Evolutionary conservation across 805 yeast species (phyloP).

Genomic region (Sporopachydermia lactativora): DNA sequence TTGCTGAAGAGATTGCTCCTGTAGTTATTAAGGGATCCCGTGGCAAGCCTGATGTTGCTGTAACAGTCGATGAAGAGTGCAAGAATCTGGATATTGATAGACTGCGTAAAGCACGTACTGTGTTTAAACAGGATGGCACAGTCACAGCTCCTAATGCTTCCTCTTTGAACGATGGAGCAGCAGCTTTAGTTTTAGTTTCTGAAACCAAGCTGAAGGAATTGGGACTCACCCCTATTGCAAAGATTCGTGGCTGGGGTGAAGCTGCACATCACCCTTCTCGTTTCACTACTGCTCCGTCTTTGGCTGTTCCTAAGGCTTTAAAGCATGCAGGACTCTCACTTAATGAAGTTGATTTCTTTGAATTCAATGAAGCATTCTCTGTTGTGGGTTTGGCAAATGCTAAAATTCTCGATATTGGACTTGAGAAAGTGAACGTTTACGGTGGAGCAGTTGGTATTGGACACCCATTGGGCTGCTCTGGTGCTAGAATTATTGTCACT

Average conservation of each 20-base stretch:
- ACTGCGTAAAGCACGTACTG: constrained; percentile 79
- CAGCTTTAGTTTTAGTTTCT: constrained; percentile 82
- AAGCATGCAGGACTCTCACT: constrained; percentile 61
- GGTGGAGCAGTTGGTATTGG: constrained; percentile 91
- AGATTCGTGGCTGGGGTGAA: constrained; percentile 92
- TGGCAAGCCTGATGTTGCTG: constrained; percentile 65
- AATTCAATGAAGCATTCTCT: constrained; percentile 95
- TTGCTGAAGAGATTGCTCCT: constrained; percentile 71
- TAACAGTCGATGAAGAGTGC: constrained; percentile 75
- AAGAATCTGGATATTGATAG: constrained; percentile 63
- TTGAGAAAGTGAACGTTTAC: constrained; percentile 57
- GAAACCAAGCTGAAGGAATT: constrained; percentile 76
- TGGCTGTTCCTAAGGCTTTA: constrained; percentile 92
- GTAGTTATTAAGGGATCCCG: constrained; percentile 80
- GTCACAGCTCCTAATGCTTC: constrained; percentile 97
- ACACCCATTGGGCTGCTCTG: constrained; percentile 83
- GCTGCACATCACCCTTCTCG: constrained; percentile 93
- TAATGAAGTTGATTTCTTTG: constrained; percentile 75
- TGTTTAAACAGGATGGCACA: constrained; percentile 90
- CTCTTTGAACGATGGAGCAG: constrained; percentile 95
- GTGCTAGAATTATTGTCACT: constrained; percentile 85
- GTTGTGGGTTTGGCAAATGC: constrained; percentile 91
- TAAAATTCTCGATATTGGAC: constrained; percentile 44
- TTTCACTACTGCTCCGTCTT: constrained; percentile 91
- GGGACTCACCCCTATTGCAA: constrained; percentile 78